Percentiles rank a stretch among this genome's conserved stretches.
Conservation (phyloP, 108 stramenopile genomes). For the Cyclotella cryptica region DNA sequence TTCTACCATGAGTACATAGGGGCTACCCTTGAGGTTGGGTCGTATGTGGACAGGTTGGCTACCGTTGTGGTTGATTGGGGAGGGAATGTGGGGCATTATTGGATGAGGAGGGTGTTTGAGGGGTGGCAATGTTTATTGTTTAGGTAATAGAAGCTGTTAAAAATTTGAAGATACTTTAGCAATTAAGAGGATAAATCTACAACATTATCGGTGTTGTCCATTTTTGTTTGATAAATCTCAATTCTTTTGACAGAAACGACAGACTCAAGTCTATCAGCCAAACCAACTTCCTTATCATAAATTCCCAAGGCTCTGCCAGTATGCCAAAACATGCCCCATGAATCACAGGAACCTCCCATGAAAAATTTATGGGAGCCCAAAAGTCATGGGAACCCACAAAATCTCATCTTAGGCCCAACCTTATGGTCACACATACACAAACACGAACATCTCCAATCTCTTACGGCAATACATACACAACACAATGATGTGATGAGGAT, state of each 20-base stretch:
- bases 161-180: neutral
- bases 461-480: no score
- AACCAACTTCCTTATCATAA: slow-evolving; percentile 73
- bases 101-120: slow-evolving; percentile 25
- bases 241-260: slow-evolving; percentile 56
- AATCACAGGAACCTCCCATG: no score
- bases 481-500: no score
- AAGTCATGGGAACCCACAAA: no score
- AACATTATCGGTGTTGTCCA: neutral
- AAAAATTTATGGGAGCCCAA: no score
- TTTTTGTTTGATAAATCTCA: slow-evolving; percentile 56
- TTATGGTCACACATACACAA: no score
- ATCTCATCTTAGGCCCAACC: no score
- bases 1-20: slow-evolving; percentile 60
- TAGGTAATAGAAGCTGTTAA: neutral
- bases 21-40: slow-evolving; percentile 42
- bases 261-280: slow-evolving; percentile 34
- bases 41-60: slow-evolving; percentile 46
- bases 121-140: neutral
- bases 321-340: slow-evolving; percentile 95
- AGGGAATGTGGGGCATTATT: slow-evolving; percentile 37
- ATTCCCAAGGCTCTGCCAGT: slow-evolving; percentile 89
- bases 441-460: no score
- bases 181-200: neutral
- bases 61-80: slow-evolving; percentile 58